Evolutionary conservation across 176 grass and related monocot genomes (phyloP).

Genomic region (Olyra latifolia): DNA sequence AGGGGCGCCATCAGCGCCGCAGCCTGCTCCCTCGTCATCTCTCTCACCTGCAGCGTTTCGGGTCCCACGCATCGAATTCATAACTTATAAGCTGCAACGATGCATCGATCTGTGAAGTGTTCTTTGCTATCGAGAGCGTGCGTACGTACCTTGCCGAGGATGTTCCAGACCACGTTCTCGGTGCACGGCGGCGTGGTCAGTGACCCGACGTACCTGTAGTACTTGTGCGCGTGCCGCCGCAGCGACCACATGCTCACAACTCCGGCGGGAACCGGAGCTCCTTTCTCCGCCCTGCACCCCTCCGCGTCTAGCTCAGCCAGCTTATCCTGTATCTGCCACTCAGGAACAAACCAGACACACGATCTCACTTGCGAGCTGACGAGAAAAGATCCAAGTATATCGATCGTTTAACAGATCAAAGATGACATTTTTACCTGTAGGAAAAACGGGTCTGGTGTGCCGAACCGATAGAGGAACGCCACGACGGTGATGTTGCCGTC

Average conservation of each 20-base stretch:
- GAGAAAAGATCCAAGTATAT: background rate
- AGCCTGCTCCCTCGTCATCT: slow-evolving; percentile 60
- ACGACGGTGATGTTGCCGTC: slow-evolving; percentile 66
- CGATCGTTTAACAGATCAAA: background rate
- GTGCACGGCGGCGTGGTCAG: slow-evolving; percentile 89
- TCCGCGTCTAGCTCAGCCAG: slow-evolving; percentile 50
- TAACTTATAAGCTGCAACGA: too few relatives aligned
- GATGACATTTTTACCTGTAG: slow-evolving; percentile 39
- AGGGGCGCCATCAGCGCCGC: slow-evolving; percentile 56
- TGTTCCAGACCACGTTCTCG: slow-evolving; percentile 83
- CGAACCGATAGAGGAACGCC: slow-evolving; percentile 59
- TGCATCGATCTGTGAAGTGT: background rate
- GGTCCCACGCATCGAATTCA: too few relatives aligned
- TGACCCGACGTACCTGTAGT: slow-evolving; percentile 80
- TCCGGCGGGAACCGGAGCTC: slow-evolving; percentile 39
- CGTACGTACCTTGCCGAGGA: slow-evolving; percentile 55
- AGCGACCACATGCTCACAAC: slow-evolving; percentile 43
- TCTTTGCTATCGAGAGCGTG: background rate
- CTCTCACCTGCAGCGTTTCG: too few relatives aligned
- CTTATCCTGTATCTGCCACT: slow-evolving; percentile 68
- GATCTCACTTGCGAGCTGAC: background rate
- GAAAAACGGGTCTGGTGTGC: slow-evolving; percentile 63
- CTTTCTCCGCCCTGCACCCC: slow-evolving; percentile 37
- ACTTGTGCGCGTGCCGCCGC: slow-evolving; percentile 38
- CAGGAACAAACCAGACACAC: background rate